phyloP scores from a whole-genome alignment of 176 grass and related monocot genomes.

The Lolium multiflorum region DNA sequence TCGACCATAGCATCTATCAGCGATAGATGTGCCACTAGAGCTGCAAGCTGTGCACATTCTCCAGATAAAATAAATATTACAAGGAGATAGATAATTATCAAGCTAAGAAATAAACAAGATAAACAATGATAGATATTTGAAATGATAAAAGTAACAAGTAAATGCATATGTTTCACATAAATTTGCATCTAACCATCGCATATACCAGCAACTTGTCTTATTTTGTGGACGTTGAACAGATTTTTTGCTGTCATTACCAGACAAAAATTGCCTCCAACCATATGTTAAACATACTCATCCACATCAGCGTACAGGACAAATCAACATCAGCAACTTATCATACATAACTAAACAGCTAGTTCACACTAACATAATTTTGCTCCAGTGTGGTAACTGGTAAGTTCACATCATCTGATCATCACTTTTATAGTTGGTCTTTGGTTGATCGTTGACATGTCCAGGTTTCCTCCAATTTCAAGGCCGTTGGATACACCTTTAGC shows the following conservation, averaged over 20 bases:
- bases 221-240: not conserved
- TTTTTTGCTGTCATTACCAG: not conserved
- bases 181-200: not conserved
- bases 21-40: constrained; percentile 41
- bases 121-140: not conserved
- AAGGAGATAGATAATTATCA: constrained; percentile 20
- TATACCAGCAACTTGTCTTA: not conserved
- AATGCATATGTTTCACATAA: not conserved
- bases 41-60: constrained; percentile 51
- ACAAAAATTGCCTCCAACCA: constrained; percentile 17
- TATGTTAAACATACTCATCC: not conserved
- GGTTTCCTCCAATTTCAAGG: not conserved
- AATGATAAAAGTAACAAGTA: constrained; percentile 8
- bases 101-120: constrained; percentile 11
- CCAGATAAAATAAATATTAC: constrained; percentile 39
- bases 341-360: not conserved
- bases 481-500: not conserved
- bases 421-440: not conserved
- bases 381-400: not conserved
- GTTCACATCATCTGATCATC: not conserved
- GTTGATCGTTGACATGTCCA: not conserved
- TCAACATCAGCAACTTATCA: not conserved
- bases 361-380: not conserved
- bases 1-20: constrained; percentile 43
- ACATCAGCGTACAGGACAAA: not conserved